Conservation (phyloP, 441 rosid genomes). For the Biscutella laevigata region DNA sequence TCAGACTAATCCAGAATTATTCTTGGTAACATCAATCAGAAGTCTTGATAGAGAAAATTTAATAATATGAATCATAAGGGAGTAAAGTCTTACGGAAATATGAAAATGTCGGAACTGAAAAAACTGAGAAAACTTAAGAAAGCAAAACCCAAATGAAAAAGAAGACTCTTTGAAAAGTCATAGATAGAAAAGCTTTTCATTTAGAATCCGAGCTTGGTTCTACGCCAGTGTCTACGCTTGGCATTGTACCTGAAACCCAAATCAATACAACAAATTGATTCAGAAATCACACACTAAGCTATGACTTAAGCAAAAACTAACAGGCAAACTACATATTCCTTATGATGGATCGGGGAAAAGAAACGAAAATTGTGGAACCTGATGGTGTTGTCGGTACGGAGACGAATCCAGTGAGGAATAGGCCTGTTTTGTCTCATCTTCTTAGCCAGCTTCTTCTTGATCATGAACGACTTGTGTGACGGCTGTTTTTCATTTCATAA, state of each 20-base stretch:
- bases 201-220: constrained; percentile 91
- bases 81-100: constrained; percentile 7
- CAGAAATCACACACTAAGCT: too few species aligned
- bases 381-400: constrained; percentile 80
- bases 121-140: not conserved
- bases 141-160: constrained; percentile 19
- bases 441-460: constrained; percentile 81
- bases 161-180: not conserved
- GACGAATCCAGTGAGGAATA: constrained; percentile 82
- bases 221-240: constrained; percentile 96
- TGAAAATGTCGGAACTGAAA: constrained; percentile 9
- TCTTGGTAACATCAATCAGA: constrained; percentile 14
- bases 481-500: constrained; percentile 39
- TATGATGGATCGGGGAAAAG: not conserved
- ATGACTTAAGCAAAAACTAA: too few species aligned
- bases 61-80: too few species aligned
- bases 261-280: too few species aligned
- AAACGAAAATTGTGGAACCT: constrained; percentile 25
- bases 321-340: not conserved
- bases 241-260: constrained; percentile 62
- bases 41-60: too few species aligned
- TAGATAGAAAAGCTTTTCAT: too few species aligned
- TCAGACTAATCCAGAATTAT: too few species aligned
- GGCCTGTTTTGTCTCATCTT: constrained; percentile 95
- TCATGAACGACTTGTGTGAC: constrained; percentile 76